Evolutionary conservation across 163 green algal species (phyloP), one percentile per base, ranked within the genome.

Genomic region (Volvox carteri): DNA sequence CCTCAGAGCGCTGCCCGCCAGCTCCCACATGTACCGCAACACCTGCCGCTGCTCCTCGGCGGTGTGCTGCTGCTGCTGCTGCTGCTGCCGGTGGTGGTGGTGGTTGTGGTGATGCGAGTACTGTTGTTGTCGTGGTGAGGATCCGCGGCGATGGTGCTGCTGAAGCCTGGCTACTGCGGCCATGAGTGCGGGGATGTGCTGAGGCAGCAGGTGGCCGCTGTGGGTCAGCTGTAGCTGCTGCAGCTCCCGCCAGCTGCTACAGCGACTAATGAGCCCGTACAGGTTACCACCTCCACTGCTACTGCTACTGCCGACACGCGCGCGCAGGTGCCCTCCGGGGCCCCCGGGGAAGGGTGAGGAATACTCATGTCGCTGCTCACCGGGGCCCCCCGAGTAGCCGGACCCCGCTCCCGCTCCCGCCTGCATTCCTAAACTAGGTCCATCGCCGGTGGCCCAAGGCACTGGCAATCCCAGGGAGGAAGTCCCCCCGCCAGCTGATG

Each of bases 151-250:
- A 37, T 14, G 72, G 39, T 11, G 19, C 14, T n/a, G 37, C 37
- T 78, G 76, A 41, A 85, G 35, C 58, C 75, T 86, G 23, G 39
- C 56, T 16, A 41, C 58, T n/a, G 78, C 78, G 25, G 78, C 37
- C 78, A 86, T 86, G 78, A 86, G 78, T 1, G 78, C 78, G 21
- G 78, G 78, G n/a, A 86, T 76, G 78, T 86, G 78, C 56, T 62
- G 5, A 4, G 78, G 78, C 56, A 76, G 56, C 56, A 86, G 58
- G 1, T 1, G 5, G 30, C 37, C 56, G 78, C 78, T 86, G 41
- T 46, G 12, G 2, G 39, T n/a, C 19, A 25, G 37, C 39, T 86
- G 56, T 41, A 86, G 58, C 25, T 62, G n/a, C 39, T 28, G 78
- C 56, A 86, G 78, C 56, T 86, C 56, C 25, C 25, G 54, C 56